Evolutionary conservation across 1,284 basidiomycete genomes (phyloP).

Genomic region (Puccinia horiana): DNA sequence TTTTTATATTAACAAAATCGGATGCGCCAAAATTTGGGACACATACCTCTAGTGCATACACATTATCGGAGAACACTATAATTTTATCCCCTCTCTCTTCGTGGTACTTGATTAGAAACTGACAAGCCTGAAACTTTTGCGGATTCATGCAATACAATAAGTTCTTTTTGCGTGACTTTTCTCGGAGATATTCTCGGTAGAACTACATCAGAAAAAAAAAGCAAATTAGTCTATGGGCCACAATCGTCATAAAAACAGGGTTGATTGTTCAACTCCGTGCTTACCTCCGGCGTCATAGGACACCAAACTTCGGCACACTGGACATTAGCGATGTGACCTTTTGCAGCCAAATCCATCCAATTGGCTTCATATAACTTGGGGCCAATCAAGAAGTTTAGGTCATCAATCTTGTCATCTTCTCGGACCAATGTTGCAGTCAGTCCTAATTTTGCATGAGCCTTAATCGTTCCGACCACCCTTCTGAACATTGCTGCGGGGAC

Average conservation of each 20-base stretch:
- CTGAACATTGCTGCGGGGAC: conserved; percentile 96
- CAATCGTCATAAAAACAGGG: not conserved
- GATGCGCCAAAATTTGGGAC: not conserved
- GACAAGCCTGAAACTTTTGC: conserved; percentile 97
- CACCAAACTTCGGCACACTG: conserved; percentile 99
- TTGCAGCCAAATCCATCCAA: conserved; percentile 99
- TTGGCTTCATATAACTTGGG: conserved; percentile 99
- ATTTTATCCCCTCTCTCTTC: conserved; percentile 98
- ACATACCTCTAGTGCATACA: conserved; percentile 87
- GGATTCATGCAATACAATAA: conserved; percentile 99
- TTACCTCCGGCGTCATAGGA: conserved; percentile 91
- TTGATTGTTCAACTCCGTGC: not conserved
- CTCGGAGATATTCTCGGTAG: conserved; percentile 93
- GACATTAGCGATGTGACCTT: conserved; percentile 98
- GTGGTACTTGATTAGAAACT: conserved; percentile 98
- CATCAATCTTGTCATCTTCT: conserved; percentile 98
- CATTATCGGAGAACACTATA: conserved; percentile 98
- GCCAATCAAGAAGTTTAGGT: conserved; percentile 98
- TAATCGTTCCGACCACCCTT: conserved; percentile 91
- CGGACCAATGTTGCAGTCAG: conserved; percentile 94
- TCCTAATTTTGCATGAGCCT: conserved; percentile 94
- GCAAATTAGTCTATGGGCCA: not conserved
- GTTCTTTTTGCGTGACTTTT: conserved; percentile 89
- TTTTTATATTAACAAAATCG: not conserved
- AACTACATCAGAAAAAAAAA: conserved; percentile 62